Percentiles rank a stretch among this genome's conserved stretches.
These are phyloP conservation scores for Magnusiomyces tetraspermus DNA, from an alignment of 1,139 yeast species.

Conservation along the genomic window DNA sequence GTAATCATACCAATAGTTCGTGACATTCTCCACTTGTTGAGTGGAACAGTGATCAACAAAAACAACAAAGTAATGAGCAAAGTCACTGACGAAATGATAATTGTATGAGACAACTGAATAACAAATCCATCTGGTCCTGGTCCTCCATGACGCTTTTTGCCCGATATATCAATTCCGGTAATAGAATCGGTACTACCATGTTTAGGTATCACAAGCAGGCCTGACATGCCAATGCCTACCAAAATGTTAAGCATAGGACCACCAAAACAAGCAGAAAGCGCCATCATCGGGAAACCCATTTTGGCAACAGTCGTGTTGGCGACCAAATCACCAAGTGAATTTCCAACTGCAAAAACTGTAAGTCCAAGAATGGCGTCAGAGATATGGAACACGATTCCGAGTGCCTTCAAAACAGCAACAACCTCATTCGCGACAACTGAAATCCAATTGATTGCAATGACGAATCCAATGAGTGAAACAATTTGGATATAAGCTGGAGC, in stretches of 20 bases:
- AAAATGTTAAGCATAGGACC: constrained; percentile 68
- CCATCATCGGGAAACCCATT: constrained; percentile 88
- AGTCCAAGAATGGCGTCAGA: constrained; percentile 76
- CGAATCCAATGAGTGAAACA: constrained; percentile 45
- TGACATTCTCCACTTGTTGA: constrained; percentile 58
- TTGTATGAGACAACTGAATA: constrained; percentile 39
- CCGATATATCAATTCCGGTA: no score
- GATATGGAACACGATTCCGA: constrained; percentile 51
- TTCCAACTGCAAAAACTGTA: constrained; percentile 86
- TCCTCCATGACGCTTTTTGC: no score
- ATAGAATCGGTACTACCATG: no score
- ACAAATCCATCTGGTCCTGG: constrained; percentile 19
- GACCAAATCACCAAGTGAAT: constrained; percentile 80
- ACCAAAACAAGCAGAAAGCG: constrained; percentile 90
- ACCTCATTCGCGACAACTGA: constrained; percentile 69
- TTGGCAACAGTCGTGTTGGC: constrained; percentile 76
- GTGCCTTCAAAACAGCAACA: constrained; percentile 54
- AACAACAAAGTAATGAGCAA: constrained; percentile 46
- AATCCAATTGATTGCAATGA: constrained; percentile 62
- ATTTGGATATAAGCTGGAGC: constrained; percentile 15
- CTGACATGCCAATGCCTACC: constrained; percentile 59
- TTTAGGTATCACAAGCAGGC: constrained; percentile 44
- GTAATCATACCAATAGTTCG: constrained; percentile 45
- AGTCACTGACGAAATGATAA: constrained; percentile 44
- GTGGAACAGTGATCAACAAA: constrained; percentile 47